Conservation (phyloP, 1,139 yeast genomes). For the Nakaseomyces glabratus region DNA sequence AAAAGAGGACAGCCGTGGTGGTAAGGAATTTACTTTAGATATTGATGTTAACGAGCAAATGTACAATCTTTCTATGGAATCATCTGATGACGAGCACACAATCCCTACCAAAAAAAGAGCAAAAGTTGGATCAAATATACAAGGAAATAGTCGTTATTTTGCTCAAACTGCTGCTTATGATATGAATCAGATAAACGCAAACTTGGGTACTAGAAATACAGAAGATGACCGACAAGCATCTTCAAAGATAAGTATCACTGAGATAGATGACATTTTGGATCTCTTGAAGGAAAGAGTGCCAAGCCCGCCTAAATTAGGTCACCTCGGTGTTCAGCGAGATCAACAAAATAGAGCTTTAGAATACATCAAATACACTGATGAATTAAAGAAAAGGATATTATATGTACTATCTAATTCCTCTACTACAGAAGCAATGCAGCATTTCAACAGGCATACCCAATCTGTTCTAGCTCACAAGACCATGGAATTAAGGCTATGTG, state of each 20-base stretch:
- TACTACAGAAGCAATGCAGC: neutral
- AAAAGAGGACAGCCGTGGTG: slow-evolving; percentile 5
- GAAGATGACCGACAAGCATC: neutral
- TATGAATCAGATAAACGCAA: neutral
- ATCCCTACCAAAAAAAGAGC: neutral
- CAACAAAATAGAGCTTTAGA: neutral
- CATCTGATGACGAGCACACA: slow-evolving; percentile 1
- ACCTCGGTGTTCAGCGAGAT: neutral
- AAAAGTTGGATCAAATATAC: neutral
- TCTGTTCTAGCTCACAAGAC: neutral
- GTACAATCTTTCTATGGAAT: slow-evolving; percentile 1
- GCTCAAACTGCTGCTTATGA: neutral
- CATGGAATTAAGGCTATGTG: slow-evolving; percentile 4
- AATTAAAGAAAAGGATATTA: neutral
- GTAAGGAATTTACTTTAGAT: neutral
- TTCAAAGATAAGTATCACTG: neutral
- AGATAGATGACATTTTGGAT: neutral
- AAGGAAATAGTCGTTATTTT: neutral
- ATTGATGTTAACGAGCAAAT: slow-evolving; percentile 1
- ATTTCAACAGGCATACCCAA: neutral
- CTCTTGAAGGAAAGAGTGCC: neutral
- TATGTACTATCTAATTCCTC: neutral
- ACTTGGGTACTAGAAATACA: neutral
- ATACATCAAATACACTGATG: neutral
- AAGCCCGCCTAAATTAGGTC: neutral